These are phyloP conservation scores for Wickerhamomyces canadensis DNA, from an alignment of 805 yeast species.

Conservation along the genomic window DNA sequence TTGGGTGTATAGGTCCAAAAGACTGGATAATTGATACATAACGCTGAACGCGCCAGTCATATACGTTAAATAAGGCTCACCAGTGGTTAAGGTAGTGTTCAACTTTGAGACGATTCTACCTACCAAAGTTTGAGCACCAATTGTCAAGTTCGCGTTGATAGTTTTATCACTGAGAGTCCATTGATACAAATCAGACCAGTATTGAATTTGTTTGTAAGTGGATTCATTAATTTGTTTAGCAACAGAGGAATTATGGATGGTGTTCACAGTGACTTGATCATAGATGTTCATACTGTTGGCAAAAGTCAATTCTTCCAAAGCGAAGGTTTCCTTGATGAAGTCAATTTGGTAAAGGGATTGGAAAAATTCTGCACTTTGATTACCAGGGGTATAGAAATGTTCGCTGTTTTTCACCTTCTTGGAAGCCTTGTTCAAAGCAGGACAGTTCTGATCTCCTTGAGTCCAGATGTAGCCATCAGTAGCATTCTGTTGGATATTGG, in stretches of 20 bases:
- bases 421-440: slow-evolving; percentile 31
- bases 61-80: slow-evolving; percentile 35
- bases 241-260: slow-evolving; percentile 36
- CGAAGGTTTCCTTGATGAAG: slow-evolving; percentile 21
- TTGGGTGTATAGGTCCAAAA: slow-evolving; percentile 29
- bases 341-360: slow-evolving; percentile 26
- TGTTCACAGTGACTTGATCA: slow-evolving; percentile 36
- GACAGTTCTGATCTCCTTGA: slow-evolving; percentile 39
- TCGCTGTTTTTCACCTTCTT: slow-evolving; percentile 25
- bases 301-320: slow-evolving; percentile 29
- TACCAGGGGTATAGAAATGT: slow-evolving; percentile 25
- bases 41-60: slow-evolving; percentile 41
- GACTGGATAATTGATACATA: slow-evolving; percentile 35
- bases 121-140: slow-evolving; percentile 38
- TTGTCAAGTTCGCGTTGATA: slow-evolving; percentile 25
- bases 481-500: slow-evolving; percentile 30
- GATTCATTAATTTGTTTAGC: slow-evolving; percentile 28
- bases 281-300: slow-evolving; percentile 34
- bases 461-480: slow-evolving; percentile 36
- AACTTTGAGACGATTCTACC: slow-evolving; percentile 31
- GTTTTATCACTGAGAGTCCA: slow-evolving; percentile 29
- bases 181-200: slow-evolving; percentile 35
- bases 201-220: slow-evolving; percentile 26
- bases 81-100: slow-evolving; percentile 29
- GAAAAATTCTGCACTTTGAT: slow-evolving; percentile 34